Base-by-base conservation (phyloP, 1,284 basidiomycete genomes). In the Pisolithus thermaeus region DNA sequence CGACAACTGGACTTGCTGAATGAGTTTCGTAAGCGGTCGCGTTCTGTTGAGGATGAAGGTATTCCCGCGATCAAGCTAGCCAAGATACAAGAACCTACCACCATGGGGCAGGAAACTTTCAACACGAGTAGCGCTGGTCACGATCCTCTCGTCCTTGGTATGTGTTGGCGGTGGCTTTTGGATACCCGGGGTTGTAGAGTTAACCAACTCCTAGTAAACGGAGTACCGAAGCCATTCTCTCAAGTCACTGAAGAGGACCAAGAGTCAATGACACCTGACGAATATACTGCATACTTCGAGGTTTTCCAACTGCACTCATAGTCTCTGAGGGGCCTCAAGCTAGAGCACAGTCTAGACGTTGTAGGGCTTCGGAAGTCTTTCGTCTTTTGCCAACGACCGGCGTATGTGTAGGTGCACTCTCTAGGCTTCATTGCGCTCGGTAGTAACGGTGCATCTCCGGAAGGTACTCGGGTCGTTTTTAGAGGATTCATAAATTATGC, bases 211-310 rank as follows among this genome's bases (percentile, higher is more conserved):
- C 14, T 53, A 88, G 88, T 90, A 23, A 83, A 85, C 56, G 87
- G 88, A n/a, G 68, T 73, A 51, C 74, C 79, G 6, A 79, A 86
- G 54, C 73, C 77, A 12, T 84, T 84, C 62, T 87, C 84, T n/a
- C 70, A 78, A 56, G 78, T 91, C 46, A 90, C 85, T 9, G 88
- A 91, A 60, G 89, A 88, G 58, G 83, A 90, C 60, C 85, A 90
- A 59, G 87, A 90, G 47, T 64, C 83, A 60, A 91, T 91, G 88
- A 88, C 87, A 9, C 82, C 87, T 7, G 89, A 91, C 49, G 88
- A 91, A 66, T 91, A 90, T 62, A 81, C 81, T 16, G 77, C 80
- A 25, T 90, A 81, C 70, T 90, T 84, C 61, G 81, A 87, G 59
- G 72, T 87, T 47, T 69, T 81, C 59, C 76, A 78, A 63, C 67